Evolutionary conservation across 2,329 filamentous ascomycete genomes (phyloP), one percentile per base, ranked within the genome.

Genomic region (Fusarium scirpi): DNA sequence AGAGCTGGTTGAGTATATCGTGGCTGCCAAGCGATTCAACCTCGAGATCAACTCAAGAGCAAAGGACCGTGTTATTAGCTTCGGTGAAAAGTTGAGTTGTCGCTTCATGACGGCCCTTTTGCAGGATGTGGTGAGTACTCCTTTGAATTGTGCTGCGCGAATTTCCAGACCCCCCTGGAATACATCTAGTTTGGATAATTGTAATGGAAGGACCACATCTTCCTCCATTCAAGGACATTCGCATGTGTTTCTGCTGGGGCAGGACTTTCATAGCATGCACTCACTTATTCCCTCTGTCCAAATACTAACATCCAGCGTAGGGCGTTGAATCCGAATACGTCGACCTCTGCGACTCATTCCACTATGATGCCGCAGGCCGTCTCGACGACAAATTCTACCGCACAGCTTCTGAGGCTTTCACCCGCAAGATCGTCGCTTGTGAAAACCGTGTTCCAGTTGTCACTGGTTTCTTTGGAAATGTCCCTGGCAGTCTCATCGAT

Each of bases 1-100:
- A 73, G 90, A 91, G 77, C 87, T 98, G 63, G 84, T 91, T 71
- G 94, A 94, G 81, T 96, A 91, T 75, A 85, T 90, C 61, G 81
- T 85, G 32, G 89, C 88, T 3, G 87, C 88, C 12, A 89, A 88
- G 78, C 84, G 89, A 69, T 91, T 90, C 80, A 89, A 90, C 76
- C 83, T 91, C 44, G 92, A 94, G 79, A 92, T 94, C 76, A 93
- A 93, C 78, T 88, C 91, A 8, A 87, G 91, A 74, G 91, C 91
- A 63, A 93, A 94, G 79, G 93, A 96, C 77, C 92, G 95, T 74
- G 93, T 99, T 67, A 91, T 98, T 66, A 97, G 94, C 79, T 94
- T 96, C 74, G 96, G 96, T 58, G 96, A 99, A 86, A 98, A 97
- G 83, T 85, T 99, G 72, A 97, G 94, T 81, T 98, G 95, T 80